These are phyloP conservation scores for Rhodotorula toruloides DNA, from an alignment of 768 basidiomycete species.

Conservation along the genomic window DNA sequence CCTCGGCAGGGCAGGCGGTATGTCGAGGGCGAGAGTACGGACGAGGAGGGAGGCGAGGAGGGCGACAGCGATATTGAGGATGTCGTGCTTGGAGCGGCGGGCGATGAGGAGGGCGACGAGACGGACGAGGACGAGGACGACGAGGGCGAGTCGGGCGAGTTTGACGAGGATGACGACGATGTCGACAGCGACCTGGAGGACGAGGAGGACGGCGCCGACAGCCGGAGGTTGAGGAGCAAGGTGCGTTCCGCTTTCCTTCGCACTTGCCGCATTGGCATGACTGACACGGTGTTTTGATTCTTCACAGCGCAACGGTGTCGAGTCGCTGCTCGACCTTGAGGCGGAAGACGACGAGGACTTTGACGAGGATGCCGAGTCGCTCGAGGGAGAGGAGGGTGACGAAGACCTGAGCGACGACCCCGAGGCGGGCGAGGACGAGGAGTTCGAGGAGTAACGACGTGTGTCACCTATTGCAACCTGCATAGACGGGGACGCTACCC, in stretches of 20 bases:
- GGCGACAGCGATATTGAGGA: conserved; percentile 68
- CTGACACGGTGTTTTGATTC: background rate
- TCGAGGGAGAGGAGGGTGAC: background rate
- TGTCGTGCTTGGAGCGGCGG: conserved; percentile 50
- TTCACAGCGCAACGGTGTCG: conserved; percentile 20
- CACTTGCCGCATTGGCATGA: background rate
- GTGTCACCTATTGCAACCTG: background rate
- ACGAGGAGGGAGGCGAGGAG: conserved; percentile 51
- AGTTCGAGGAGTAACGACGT: conserved; percentile 6
- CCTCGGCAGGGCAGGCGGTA: conserved; percentile 55
- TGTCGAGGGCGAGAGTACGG: conserved; percentile 65
- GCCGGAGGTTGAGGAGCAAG: conserved; percentile 32
- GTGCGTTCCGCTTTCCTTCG: conserved; percentile 1
- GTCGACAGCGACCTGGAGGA: conserved; percentile 37
- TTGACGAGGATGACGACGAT: conserved; percentile 37
- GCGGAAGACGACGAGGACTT: conserved; percentile 27
- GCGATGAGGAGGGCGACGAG: conserved; percentile 42
- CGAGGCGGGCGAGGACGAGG: conserved; percentile 20
- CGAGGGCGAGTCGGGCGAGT: conserved; percentile 28
- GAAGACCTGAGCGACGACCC: conserved; percentile 6
- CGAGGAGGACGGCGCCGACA: conserved; percentile 39
- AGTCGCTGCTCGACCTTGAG: conserved; percentile 28
- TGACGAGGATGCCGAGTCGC: conserved; percentile 24
- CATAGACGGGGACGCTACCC: no score
- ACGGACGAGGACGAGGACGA: conserved; percentile 37